A percentile compares a stretch with the other conserved stretches of the same genome.
Evolutionary conservation across 352 stramenopile genomes (phyloP).

Genomic region (Hyphochytrium catenoides): DNA sequence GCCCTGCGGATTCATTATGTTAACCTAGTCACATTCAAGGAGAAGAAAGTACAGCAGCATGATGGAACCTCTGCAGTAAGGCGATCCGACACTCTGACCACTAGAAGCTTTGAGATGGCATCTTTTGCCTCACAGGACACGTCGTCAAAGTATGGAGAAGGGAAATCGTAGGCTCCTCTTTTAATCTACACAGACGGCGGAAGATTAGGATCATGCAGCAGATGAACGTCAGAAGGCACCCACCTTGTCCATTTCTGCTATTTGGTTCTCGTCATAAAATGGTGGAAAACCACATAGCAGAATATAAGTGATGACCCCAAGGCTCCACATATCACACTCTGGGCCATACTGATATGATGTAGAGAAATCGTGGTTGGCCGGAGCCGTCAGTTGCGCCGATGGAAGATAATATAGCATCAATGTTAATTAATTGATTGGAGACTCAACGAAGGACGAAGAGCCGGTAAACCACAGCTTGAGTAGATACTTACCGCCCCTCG

Average conservation of each 20-base stretch:
- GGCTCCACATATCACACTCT: too few relatives aligned
- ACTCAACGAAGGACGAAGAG: not conserved
- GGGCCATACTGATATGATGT: too few relatives aligned
- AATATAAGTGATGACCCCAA: conserved; percentile 65
- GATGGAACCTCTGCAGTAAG: conserved; percentile 19
- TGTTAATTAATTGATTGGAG: conserved; percentile 59
- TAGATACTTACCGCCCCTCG: conserved; percentile 28
- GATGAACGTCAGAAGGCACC: not conserved
- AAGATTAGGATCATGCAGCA: conserved; percentile 1
- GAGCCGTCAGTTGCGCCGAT: not conserved
- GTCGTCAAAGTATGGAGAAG: conserved; percentile 67
- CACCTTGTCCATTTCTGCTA: conserved; percentile 50
- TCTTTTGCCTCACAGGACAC: conserved; percentile 72
- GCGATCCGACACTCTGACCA: conserved; percentile 54
- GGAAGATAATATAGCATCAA: conserved; percentile 36
- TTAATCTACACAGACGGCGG: conserved; percentile 19
- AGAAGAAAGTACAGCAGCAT: not conserved
- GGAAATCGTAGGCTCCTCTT: conserved; percentile 65
- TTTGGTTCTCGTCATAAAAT: conserved; percentile 82
- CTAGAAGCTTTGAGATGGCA: conserved; percentile 74
- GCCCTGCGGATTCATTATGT: too few relatives aligned
- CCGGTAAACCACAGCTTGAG: not conserved
- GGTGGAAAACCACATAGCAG: conserved; percentile 84
- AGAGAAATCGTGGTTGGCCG: not conserved
- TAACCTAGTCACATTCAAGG: too few relatives aligned